These are phyloP conservation scores for Galerina sulciceps DNA, from an alignment of 768 basidiomycete species.

Conservation along the genomic window DNA sequence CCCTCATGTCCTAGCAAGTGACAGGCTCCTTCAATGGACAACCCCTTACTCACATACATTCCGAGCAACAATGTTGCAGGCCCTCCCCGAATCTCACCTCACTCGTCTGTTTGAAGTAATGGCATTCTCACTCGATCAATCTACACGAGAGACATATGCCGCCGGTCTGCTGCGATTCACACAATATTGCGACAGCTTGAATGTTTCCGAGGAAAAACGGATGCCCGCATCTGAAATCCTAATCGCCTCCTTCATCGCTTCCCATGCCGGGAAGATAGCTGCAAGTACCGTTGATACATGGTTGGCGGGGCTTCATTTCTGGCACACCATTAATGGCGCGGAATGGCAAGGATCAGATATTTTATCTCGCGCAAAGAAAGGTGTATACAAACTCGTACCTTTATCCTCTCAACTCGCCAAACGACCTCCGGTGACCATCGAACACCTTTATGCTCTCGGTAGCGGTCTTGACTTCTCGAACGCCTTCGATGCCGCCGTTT, in stretches of 20 bases:
- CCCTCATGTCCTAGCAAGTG: slow-evolving; percentile 4
- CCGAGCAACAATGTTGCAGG: not conserved
- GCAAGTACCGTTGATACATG: slow-evolving; percentile 30
- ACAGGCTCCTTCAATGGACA: not conserved
- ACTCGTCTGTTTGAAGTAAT: not conserved
- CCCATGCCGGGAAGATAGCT: slow-evolving; percentile 12
- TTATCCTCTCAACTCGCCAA: slow-evolving; percentile 12
- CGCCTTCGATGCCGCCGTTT: slow-evolving; percentile 32
- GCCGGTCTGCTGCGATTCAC: slow-evolving; percentile 35
- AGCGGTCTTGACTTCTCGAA: slow-evolving; percentile 3
- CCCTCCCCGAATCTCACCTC: not conserved
- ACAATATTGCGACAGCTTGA: slow-evolving; percentile 32
- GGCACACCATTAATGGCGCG: slow-evolving; percentile 38
- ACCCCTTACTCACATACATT: not conserved
- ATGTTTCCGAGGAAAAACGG: slow-evolving; percentile 23
- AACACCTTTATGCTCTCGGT: slow-evolving; percentile 14
- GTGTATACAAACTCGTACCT: slow-evolving; percentile 4
- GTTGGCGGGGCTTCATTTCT: slow-evolving; percentile 27
- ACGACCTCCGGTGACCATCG: slow-evolving; percentile 12
- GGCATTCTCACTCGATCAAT: not conserved
- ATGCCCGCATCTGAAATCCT: slow-evolving; percentile 34
- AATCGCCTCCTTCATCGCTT: slow-evolving; percentile 22
- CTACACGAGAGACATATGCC: slow-evolving; percentile 24
- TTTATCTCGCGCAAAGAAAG: slow-evolving; percentile 18
- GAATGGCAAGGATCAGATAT: slow-evolving; percentile 31